Evolutionary conservation across 768 basidiomycete species (phyloP).

Genomic region (Tricholoma hemisulphureum): DNA sequence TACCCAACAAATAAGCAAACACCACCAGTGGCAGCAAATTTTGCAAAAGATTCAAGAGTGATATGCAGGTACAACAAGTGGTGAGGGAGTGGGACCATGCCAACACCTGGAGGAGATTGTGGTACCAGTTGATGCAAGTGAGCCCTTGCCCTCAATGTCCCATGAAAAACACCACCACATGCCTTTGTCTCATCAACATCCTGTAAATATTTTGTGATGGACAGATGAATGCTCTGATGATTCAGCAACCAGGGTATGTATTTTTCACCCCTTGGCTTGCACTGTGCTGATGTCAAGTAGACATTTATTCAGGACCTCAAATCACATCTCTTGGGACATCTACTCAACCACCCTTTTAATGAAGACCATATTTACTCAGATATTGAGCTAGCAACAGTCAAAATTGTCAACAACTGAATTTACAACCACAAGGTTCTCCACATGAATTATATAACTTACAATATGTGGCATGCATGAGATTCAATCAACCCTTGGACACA

Average conservation of each 20-base stretch:
- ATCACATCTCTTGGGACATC: conserved; percentile 26
- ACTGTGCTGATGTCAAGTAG: conserved; percentile 10
- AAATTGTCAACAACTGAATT: conserved; percentile 22
- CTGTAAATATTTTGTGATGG: background rate
- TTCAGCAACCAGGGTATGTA: background rate
- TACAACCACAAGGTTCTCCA: conserved; percentile 31
- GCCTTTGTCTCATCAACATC: background rate
- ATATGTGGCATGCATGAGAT: conserved; percentile 38
- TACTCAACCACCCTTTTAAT: conserved; percentile 12
- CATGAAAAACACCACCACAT: background rate
- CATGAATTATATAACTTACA: conserved; percentile 43
- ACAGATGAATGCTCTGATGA: background rate
- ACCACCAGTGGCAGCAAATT: conserved; percentile 5
- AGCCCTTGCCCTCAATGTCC: background rate
- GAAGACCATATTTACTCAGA: conserved; percentile 17
- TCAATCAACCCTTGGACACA: conserved; percentile 18
- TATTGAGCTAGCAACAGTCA: conserved; percentile 10
- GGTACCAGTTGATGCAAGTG: background rate
- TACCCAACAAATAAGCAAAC: conserved; percentile 21
- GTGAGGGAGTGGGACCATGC: background rate
- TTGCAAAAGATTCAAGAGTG: background rate
- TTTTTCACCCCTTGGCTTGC: background rate
- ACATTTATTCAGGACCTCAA: conserved; percentile 26
- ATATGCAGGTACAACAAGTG: background rate
- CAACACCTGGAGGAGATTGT: background rate